Conservation (phyloP, 495 filamentous ascomycete genomes). For the Lentithecium fluviatile region DNA sequence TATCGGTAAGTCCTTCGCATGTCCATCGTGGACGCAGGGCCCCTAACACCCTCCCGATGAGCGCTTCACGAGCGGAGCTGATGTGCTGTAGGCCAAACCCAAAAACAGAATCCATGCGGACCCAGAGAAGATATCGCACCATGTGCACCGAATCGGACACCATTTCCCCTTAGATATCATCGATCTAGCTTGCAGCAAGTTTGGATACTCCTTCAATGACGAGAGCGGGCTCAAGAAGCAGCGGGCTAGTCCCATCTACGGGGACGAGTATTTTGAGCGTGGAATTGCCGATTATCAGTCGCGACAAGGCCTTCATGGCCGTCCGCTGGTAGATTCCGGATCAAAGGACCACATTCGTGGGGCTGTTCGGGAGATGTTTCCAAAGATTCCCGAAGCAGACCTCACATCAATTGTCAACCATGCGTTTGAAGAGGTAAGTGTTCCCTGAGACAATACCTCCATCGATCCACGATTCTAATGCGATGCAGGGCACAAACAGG, state of each 20-base stretch:
- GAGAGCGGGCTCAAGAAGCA: too few relatives aligned
- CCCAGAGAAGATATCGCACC: slow-evolving; percentile 57
- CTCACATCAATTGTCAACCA: slow-evolving; percentile 72
- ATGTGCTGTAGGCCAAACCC: slow-evolving; percentile 22
- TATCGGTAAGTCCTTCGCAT: slow-evolving; percentile 61
- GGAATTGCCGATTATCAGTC: slow-evolving; percentile 3
- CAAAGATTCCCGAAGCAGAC: slow-evolving; percentile 77
- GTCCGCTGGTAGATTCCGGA: slow-evolving; percentile 52
- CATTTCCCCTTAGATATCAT: slow-evolving; percentile 65
- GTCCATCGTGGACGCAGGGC: too few relatives aligned
- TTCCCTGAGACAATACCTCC: not conserved
- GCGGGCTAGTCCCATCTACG: not conserved
- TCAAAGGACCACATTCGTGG: slow-evolving; percentile 71
- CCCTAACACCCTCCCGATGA: too few relatives aligned
- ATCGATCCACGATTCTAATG: slow-evolving; percentile 5
- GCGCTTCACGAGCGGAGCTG: too few relatives aligned
- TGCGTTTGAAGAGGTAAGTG: slow-evolving; percentile 76
- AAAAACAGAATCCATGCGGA: slow-evolving; percentile 43
- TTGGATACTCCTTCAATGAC: slow-evolving; percentile 20
- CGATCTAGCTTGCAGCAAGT: slow-evolving; percentile 50
- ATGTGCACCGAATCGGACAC: slow-evolving; percentile 77
- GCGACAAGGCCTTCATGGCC: slow-evolving; percentile 16
- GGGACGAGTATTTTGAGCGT: not conserved
- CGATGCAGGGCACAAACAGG: slow-evolving; percentile 50
- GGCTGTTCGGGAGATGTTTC: slow-evolving; percentile 78